Evolutionary conservation across 2,329 filamentous ascomycete genomes (phyloP), one percentile per base, ranked within the genome.

Genomic region (Ophiostoma novo-ulmi): DNA sequence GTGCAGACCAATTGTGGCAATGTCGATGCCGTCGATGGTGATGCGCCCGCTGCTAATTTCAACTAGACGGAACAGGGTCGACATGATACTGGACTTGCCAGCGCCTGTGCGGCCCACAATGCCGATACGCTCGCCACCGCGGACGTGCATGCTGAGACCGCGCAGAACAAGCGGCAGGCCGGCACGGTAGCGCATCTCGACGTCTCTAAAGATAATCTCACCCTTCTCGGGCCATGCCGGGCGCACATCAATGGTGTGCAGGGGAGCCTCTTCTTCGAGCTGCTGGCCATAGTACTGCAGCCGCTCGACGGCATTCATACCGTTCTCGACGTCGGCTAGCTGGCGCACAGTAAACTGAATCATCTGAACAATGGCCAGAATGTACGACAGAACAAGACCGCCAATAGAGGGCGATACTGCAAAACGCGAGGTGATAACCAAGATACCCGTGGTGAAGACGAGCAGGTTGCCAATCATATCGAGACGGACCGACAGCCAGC

Each of bases 251-350:
- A 89, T 79, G 61, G 92, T 89, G 76, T 94, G 91, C 1, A 94
- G 83, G 0, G 94, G 92, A 0, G 94, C 92, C 79, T 98, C 95
- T 77, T 97, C 91, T 73, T 97, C 93, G 5, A 99, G 86, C 75
- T 92, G 81, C 0, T 88, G 92, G 70, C 92, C 94, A 78, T 98
- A 98, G 81, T 97, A 93, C 78, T 93, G 89, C 44, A 98, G 84
- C 68, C 95, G 90, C 80, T 98, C 94, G 0, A 96, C 95, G 0
- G 94, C 90, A 78, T 97, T 98, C 94, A 98, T 98, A 77, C 94
- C 93, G 80, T 97, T 98, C 80, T 98, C 94, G 10, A 98, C 93
- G 79, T 97, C 94, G 36, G 94, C 94, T 8, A 97, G 85, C 80
- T 98, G 94, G 22, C 95, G 88, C 22, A 98, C 92, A 0, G 93